Conservation (phyloP, 2,329 filamentous ascomycete genomes). For the Tolypocladium amazonense region DNA sequence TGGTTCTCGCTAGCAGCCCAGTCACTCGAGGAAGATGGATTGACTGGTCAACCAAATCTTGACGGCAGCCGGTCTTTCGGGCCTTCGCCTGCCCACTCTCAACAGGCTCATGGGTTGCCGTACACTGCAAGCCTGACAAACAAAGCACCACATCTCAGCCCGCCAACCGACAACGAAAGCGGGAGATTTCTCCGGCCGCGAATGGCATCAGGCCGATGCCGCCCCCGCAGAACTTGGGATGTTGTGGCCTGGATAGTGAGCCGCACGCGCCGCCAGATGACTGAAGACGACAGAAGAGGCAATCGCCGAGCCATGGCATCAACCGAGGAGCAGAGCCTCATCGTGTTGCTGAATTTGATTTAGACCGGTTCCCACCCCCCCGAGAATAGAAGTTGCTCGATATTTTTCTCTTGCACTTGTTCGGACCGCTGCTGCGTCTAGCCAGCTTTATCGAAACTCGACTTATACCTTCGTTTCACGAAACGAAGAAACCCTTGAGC, state of each 20-base stretch:
- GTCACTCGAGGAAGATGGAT: neutral
- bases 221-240: too few species aligned
- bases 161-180: too few species aligned
- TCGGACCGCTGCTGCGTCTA: neutral
- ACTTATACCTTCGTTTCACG: neutral
- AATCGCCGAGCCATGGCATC: neutral
- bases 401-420: neutral
- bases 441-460: neutral
- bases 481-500: neutral
- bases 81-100: neutral
- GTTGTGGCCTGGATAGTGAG: too few species aligned
- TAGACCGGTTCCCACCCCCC: too few species aligned
- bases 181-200: too few species aligned
- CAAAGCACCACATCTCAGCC: neutral
- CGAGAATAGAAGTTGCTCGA: too few species aligned
- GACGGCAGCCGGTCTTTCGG: too few species aligned
- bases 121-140: neutral
- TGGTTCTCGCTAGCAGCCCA: neutral
- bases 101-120: neutral
- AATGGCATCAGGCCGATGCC: too few species aligned
- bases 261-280: neutral
- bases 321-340: neutral
- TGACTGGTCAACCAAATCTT: too few species aligned
- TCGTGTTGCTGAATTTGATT: too few species aligned
- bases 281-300: neutral